Percentiles rank a stretch among this genome's conserved stretches.
Evolutionary conservation across 2,329 filamentous ascomycete genomes (phyloP).

Genomic region (Gnomoniopsis smithogilvyi): DNA sequence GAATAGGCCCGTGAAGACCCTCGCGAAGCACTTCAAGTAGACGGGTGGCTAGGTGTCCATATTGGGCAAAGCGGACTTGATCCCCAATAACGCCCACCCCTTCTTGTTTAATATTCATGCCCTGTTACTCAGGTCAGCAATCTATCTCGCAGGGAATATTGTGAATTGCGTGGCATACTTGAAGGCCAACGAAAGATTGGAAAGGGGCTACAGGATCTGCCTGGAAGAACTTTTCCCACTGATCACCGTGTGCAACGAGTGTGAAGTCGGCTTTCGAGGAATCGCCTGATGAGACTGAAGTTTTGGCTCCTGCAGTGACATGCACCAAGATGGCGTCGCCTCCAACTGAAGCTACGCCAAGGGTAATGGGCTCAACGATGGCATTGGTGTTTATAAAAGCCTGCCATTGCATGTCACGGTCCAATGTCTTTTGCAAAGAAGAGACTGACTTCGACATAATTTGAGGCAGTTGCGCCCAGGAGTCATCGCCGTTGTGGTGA

Average conservation of each 20-base stretch:
- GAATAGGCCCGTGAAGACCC: slow-evolving; percentile 40
- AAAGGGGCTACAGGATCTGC: background rate
- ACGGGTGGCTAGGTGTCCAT: slow-evolving; percentile 42
- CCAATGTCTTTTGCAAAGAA: background rate
- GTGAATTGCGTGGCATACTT: background rate
- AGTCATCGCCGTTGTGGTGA: background rate
- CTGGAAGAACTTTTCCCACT: background rate
- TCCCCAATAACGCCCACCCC: slow-evolving; percentile 45
- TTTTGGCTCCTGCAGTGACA: background rate
- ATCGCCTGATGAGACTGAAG: background rate
- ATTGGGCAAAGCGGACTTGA: slow-evolving; percentile 33
- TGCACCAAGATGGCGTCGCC: background rate
- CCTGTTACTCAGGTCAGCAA: background rate
- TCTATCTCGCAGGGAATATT: background rate
- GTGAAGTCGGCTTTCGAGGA: background rate
- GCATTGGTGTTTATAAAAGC: background rate
- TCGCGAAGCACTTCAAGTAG: slow-evolving; percentile 45
- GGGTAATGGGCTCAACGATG: background rate
- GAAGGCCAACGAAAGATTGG: background rate
- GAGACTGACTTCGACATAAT: background rate
- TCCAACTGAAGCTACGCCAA: background rate
- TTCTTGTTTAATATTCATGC: slow-evolving; percentile 43
- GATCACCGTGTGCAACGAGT: background rate
- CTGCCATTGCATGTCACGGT: background rate
- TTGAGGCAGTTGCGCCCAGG: background rate